phyloP scores from a whole-genome alignment of 2,329 filamentous ascomycete species.

The Colletotrichum acutatum region DNA sequence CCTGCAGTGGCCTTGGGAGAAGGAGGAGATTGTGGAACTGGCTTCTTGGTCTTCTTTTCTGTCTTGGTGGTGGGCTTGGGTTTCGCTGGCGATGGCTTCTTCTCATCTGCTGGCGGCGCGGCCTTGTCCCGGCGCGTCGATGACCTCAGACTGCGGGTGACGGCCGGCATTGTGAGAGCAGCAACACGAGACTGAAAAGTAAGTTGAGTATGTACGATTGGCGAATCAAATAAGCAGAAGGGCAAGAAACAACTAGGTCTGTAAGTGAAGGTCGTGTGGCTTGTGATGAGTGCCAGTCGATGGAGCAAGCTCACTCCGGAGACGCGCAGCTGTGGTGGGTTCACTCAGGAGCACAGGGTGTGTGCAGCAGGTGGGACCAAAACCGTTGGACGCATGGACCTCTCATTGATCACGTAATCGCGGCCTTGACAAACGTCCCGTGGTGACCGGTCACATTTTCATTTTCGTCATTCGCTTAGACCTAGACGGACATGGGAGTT shows the following conservation, averaged over 20 bases:
- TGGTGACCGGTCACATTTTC: not conserved
- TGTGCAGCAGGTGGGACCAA: not conserved
- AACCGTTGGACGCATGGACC: not conserved
- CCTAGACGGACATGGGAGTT: not conserved
- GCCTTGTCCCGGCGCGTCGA: slow-evolving; percentile 16
- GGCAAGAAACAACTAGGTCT: not conserved
- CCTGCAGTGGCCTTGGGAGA: not conserved
- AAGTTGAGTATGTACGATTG: too few relatives aligned
- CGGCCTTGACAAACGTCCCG: not conserved
- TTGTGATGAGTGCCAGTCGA: not conserved
- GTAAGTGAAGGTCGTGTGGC: not conserved
- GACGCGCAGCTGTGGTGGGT: slow-evolving; percentile 5
- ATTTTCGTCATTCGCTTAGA: not conserved
- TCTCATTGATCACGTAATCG: slow-evolving; percentile 3
- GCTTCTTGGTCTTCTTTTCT: not conserved
- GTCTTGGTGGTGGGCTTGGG: not conserved
- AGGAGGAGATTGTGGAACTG: not conserved
- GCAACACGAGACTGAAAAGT: too few relatives aligned
- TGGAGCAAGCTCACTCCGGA: not conserved
- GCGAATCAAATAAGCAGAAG: not conserved
- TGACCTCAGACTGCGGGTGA: slow-evolving; percentile 27
- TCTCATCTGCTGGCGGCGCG: not conserved
- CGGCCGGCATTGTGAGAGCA: slow-evolving; percentile 7
- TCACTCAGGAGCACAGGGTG: not conserved
- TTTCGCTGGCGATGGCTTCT: not conserved